These are phyloP conservation scores for Buxus sempervirens DNA, from an alignment of 164 flowering plant genomes.

Conservation along the genomic window DNA sequence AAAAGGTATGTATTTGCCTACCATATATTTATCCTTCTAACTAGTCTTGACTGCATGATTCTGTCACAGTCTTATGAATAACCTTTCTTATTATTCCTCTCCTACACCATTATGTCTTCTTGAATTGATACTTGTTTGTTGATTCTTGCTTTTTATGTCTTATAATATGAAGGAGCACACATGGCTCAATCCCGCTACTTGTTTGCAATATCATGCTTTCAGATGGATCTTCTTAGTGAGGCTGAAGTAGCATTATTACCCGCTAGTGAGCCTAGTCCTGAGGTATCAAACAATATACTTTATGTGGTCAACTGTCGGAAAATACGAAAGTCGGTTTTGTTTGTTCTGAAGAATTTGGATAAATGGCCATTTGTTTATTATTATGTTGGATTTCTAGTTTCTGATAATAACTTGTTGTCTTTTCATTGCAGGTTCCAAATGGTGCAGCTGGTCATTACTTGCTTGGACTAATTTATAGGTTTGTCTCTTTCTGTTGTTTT, in stretches of 20 bases:
- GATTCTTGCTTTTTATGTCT: conserved; percentile 13
- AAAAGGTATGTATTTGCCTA: conserved; percentile 51
- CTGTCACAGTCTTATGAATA: background rate
- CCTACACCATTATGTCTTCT: background rate
- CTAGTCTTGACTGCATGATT: background rate
- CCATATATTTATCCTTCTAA: background rate
- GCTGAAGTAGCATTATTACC: conserved; percentile 83
- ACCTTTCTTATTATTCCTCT: background rate
- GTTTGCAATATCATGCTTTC: conserved; percentile 95
- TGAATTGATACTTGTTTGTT: conserved; percentile 13
- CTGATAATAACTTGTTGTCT: background rate
- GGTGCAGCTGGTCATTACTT: conserved; percentile 99
- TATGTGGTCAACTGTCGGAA: background rate
- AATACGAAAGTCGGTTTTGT: too few species aligned
- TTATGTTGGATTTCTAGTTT: background rate
- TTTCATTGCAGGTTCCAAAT: conserved; percentile 74
- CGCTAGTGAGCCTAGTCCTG: conserved; percentile 62
- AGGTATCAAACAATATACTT: conserved; percentile 38
- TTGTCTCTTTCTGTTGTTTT: conserved; percentile 1
- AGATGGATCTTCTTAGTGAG: conserved; percentile 90
- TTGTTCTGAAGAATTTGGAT: background rate
- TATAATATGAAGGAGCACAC: conserved; percentile 63
- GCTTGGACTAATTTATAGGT: conserved; percentile 96
- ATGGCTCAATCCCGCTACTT: conserved; percentile 96
- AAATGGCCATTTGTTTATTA: background rate